These are phyloP conservation scores for Corinectria fuckeliana DNA, from an alignment of 2,329 filamentous ascomycete species.

Conservation along the genomic window DNA sequence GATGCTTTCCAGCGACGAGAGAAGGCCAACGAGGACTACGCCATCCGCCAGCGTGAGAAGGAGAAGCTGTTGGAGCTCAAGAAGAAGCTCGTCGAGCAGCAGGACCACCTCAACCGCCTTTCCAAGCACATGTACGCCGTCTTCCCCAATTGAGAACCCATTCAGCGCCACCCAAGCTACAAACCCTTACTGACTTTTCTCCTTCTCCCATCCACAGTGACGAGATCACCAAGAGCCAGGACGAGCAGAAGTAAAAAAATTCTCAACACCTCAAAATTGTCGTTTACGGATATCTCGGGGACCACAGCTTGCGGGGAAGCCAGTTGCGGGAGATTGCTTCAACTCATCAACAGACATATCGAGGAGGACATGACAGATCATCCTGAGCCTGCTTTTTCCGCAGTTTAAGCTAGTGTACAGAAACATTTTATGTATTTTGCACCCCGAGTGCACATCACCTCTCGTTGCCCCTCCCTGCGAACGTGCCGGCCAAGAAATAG, in stretches of 20 bases:
- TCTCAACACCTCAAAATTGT: conserved; percentile 18
- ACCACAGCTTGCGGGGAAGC: conserved; percentile 26
- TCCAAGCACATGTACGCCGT: conserved; percentile 80
- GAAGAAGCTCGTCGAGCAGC: conserved; percentile 77
- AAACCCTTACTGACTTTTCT: conserved; percentile 18
- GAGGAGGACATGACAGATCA: conserved; percentile 26
- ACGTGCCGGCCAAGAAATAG: not conserved
- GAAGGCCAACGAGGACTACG: conserved; percentile 82
- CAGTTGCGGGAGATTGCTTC: conserved; percentile 25
- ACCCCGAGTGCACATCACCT: conserved; percentile 23
- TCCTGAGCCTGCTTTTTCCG: conserved; percentile 34
- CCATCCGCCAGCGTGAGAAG: conserved; percentile 86
- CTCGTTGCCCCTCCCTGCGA: conserved; percentile 18
- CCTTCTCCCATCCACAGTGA: conserved; percentile 59
- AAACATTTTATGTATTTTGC: conserved; percentile 40
- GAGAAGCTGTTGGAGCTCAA: conserved; percentile 85
- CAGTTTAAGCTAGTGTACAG: conserved; percentile 49
- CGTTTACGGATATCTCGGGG: conserved; percentile 27
- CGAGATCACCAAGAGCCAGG: conserved; percentile 75
- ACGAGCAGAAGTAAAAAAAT: conserved; percentile 64
- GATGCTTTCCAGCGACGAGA: conserved; percentile 95
- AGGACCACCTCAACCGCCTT: conserved; percentile 82
- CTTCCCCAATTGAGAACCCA: conserved; percentile 8
- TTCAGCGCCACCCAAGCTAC: not conserved
- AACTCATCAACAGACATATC: conserved; percentile 21